Evolutionary conservation across 2,329 filamentous ascomycete genomes (phyloP), one percentile per base, ranked within the genome.

Genomic region (Talaromyces sp.): DNA sequence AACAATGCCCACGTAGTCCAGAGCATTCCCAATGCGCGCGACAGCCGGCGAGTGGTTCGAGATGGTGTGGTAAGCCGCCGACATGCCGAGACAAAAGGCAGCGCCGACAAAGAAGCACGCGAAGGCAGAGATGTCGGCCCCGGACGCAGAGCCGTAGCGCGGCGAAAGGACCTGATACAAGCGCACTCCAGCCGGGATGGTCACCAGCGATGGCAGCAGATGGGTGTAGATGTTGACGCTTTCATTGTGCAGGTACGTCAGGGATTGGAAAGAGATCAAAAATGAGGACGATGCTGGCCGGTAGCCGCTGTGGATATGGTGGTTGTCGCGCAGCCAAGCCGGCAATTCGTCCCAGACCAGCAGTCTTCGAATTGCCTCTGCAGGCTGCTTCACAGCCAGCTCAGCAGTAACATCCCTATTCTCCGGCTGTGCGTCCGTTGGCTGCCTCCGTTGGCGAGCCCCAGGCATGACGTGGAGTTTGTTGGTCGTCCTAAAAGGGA

Each of bases 1-100:
- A 31, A 98, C 90, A 67, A 99, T 99, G 7, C 95, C 95, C 5
- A 93, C 85, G 73, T 99, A 98, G 73, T 99, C 95, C 60, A 98
- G 79, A 74, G 96, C 91, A 73, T 98, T 98, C 11, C 93, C 93
- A 80, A 91, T 90, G 63, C 85, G 87, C 2, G 89, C 87, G 14
- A 97, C 90, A 1, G 77, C 76, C 41, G 86, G 84, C 19, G 90
- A 95, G 74, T 99, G 95, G 66, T 97, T 96, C 24, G 83, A 86
- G 54, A 97, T 84, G 1, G 90, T 84, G 73, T 99, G 95, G 72
- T 87, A 99, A 2, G 88, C 89, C 5, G 91, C 89, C 67, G 89
- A 92, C 87, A 93, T 90, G 24, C 89, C 88, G 57, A 95, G 78
- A 68, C 90, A 93, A 35, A 85, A 69, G 29, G 86, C 82, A 1